A percentile compares a stretch with the other conserved stretches of the same genome.
Evolutionary conservation across 257 asterid genomes (phyloP).

Genomic region (Jacaranda mimosifolia): DNA sequence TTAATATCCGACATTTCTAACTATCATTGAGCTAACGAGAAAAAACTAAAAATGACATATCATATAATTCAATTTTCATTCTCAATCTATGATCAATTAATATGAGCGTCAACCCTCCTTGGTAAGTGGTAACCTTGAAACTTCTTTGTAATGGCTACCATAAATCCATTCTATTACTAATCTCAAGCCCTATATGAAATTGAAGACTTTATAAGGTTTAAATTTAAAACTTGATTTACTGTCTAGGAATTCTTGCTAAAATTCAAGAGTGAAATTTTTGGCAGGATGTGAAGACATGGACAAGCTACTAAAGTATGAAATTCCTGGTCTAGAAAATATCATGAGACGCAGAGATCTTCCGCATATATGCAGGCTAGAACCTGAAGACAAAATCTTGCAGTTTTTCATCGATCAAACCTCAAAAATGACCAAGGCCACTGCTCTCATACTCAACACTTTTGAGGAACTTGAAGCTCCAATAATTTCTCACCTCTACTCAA

Average conservation of each 20-base stretch:
- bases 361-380: slow-evolving; percentile 29
- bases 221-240: no score
- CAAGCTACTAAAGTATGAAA: slow-evolving; percentile 33
- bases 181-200: no score
- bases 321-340: slow-evolving; percentile 48
- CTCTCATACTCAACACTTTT: slow-evolving; percentile 54
- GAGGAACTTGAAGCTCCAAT: slow-evolving; percentile 47
- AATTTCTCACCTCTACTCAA: slow-evolving; percentile 44
- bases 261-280: no score
- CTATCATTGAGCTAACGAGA: slow-evolving; percentile 7
- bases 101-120: no score
- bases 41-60: no score
- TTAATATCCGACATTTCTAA: slow-evolving; percentile 13
- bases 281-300: slow-evolving; percentile 48
- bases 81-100: no score
- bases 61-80: no score
- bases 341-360: slow-evolving; percentile 55
- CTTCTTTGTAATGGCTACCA: no score
- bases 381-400: slow-evolving; percentile 21
- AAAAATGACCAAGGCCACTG: slow-evolving; percentile 46
- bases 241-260: no score
- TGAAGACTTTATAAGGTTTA: no score
- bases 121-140: no score
- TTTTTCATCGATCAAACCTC: slow-evolving; percentile 45
- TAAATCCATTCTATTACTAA: no score